Evolutionary conservation across 441 rosid genomes (phyloP).

Genomic region (Euphorbia celastroides): DNA sequence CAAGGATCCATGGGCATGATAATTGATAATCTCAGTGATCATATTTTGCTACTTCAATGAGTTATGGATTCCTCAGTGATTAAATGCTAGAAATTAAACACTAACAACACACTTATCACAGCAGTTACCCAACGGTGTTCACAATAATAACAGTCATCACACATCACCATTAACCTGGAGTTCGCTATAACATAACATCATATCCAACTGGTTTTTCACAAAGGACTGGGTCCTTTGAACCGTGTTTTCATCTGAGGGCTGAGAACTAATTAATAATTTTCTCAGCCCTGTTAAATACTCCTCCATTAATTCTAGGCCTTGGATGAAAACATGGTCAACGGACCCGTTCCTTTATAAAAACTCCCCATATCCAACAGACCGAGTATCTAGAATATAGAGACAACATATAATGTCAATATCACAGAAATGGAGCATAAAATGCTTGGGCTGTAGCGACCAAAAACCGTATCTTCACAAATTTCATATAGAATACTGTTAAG

Average conservation of each 20-base stretch:
- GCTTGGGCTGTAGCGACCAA: background rate
- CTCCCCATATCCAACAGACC: too few species aligned
- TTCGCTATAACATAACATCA: background rate
- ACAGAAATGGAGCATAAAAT: background rate
- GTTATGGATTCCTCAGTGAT: background rate
- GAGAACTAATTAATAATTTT: too few species aligned
- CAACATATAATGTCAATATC: background rate
- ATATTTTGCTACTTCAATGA: background rate
- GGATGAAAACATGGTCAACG: too few species aligned
- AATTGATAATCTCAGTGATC: constrained; percentile 33
- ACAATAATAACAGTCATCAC: background rate
- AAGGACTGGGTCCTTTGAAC: too few species aligned
- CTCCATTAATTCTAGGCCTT: too few species aligned
- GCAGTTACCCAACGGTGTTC: background rate
- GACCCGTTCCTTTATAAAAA: too few species aligned
- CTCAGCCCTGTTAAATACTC: too few species aligned
- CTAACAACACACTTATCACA: background rate
- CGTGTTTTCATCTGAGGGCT: too few species aligned
- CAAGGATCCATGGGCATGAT: constrained; percentile 70
- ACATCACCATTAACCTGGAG: background rate
- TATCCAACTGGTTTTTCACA: too few species aligned
- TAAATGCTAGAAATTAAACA: background rate
- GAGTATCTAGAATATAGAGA: background rate
- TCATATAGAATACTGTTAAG: background rate
- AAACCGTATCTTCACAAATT: background rate